A percentile compares a stretch with the other conserved stretches of the same genome.
These are phyloP conservation scores for Yamadazyma buinensis DNA, from an alignment of 1,139 yeast genomes.

Conservation along the genomic window DNA sequence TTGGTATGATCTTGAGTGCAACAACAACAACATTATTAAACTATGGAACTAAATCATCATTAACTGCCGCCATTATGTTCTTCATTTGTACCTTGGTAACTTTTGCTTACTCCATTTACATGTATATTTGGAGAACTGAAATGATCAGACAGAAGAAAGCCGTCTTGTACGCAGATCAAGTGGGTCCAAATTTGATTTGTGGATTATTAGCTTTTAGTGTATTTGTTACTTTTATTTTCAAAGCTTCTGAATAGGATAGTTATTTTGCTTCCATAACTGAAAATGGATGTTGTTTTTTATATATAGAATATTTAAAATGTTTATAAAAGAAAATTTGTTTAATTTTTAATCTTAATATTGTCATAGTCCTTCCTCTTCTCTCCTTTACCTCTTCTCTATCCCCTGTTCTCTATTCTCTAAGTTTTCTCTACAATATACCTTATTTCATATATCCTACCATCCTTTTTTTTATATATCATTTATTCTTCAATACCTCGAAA, in stretches of 20 bases:
- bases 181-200: slow-evolving; percentile 87
- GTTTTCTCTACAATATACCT: no score
- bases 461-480: no score
- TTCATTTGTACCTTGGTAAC: slow-evolving; percentile 76
- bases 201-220: slow-evolving; percentile 68
- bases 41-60: slow-evolving; percentile 65
- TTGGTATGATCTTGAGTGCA: slow-evolving; percentile 68
- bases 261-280: no score
- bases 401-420: no score
- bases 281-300: no score
- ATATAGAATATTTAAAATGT: no score
- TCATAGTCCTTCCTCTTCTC: no score
- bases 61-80: slow-evolving; percentile 87
- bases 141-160: slow-evolving; percentile 82
- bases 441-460: no score
- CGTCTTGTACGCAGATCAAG: slow-evolving; percentile 78
- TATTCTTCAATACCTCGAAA: no score
- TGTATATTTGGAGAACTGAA: slow-evolving; percentile 78
- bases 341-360: no score
- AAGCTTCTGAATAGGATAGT: slow-evolving; percentile 14
- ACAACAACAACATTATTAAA: slow-evolving; percentile 69
- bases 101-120: slow-evolving; percentile 66
- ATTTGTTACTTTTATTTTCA: slow-evolving; percentile 65
- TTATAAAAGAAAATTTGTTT: no score
- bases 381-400: no score